Base-by-base conservation (phyloP, 129 eudicot species). In the Solidago caesia region DNA sequence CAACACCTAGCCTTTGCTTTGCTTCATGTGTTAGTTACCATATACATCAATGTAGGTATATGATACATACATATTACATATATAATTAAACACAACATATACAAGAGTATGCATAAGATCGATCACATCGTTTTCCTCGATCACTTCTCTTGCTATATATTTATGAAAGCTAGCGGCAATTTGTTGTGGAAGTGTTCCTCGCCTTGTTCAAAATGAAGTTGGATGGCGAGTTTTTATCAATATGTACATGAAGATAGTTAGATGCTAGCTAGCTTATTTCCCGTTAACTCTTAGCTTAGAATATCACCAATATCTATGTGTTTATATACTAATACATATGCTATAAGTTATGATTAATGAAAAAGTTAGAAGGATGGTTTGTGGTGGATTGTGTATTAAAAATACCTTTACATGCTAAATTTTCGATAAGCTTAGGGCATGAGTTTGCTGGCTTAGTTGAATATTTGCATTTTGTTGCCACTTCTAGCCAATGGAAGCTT, bases 1-100 rank as follows among this genome's bases (percentile, higher is more conserved):
- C 44, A 64, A 65, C 79, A 53, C 46, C 72, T 52, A 65, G 44
- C 72, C 56, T 25, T 64, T 66, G 65, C 64, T 75, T 21, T 75
- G 79, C 79, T 76, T 76, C 67, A 42, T 76, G 80, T 46, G 7
- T 76, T 76, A 53, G 67, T 55, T 67, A 67, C 74, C 80, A 66
- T 76, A 76, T 76, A 76, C 48, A 76, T 76, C 64, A 64, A 56
- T 76, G 44, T 76, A 76, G 72, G 71, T 76, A 76, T 65, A 42
- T 76, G 64, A 75, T 16, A 67, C 46, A 21, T 52, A 75, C 57
- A 43, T n/a, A 33, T 33, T 33, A 33, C 39, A 33, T 33, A 33
- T 21, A 33, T 33, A 33, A 33, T 33, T 33, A 1, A 33, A 33
- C 39, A 33, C 39, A 33, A 33, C 39, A 33, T 33, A 33, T 33